Evolutionary conservation across 306 rosid genomes (phyloP).

Genomic region (Herpetospermum pedunculosum): DNA sequence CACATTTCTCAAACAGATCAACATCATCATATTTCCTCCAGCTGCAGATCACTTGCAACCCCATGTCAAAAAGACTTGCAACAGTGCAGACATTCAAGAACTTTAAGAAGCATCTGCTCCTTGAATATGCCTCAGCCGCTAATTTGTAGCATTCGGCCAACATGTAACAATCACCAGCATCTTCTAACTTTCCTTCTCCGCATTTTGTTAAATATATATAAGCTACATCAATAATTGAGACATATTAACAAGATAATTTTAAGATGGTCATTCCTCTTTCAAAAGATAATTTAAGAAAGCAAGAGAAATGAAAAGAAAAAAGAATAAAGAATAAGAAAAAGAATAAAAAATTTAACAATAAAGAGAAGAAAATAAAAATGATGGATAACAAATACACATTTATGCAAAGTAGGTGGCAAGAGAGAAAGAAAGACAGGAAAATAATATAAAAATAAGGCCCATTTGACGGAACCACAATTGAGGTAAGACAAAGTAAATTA

Average conservation of each 20-base stretch:
- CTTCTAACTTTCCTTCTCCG: conserved; percentile 39
- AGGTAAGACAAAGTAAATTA: neutral
- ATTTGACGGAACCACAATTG: neutral
- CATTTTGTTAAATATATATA: conserved; percentile 42
- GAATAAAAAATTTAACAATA: neutral
- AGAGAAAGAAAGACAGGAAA: neutral
- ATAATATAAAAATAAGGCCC: neutral
- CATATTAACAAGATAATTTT: neutral
- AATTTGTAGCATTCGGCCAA: conserved; percentile 37
- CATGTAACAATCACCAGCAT: conserved; percentile 60
- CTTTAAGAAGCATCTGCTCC: conserved; percentile 37
- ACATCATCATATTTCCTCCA: conserved; percentile 39
- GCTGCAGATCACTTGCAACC: conserved; percentile 31
- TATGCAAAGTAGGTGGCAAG: neutral
- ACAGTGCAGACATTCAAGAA: conserved; percentile 44
- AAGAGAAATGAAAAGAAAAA: neutral
- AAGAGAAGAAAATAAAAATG: neutral
- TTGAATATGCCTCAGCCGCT: conserved; percentile 53
- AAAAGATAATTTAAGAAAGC: too few species aligned
- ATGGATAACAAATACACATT: neutral
- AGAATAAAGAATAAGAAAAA: neutral
- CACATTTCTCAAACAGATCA: conserved; percentile 5
- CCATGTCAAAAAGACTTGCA: conserved; percentile 45
- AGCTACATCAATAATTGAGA: conserved; percentile 22
- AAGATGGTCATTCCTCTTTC: neutral